Evolutionary conservation across 345 rosid species (phyloP).

Genomic region (Physaria fendleri): DNA sequence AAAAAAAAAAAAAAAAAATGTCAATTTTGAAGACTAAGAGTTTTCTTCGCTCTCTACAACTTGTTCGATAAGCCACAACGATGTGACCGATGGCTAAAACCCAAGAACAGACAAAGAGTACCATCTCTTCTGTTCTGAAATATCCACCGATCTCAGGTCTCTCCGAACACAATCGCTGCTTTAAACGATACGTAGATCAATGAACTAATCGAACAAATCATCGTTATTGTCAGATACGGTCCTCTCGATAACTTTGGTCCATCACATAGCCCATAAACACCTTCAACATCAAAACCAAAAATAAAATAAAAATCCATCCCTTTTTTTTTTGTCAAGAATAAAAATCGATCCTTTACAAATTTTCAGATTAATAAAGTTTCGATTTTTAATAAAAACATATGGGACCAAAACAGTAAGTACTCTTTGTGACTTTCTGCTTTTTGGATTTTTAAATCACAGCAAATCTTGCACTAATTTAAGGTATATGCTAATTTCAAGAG

Average conservation of each 20-base stretch:
- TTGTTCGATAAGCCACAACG: slow-evolving; percentile 70
- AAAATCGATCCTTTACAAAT: neutral
- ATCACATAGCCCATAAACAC: slow-evolving; percentile 81
- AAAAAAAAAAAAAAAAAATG: slow-evolving; percentile 26
- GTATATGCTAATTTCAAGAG: neutral
- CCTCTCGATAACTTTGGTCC: slow-evolving; percentile 76
- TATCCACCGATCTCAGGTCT: slow-evolving; percentile 28
- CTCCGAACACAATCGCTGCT: slow-evolving; percentile 59
- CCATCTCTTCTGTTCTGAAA: slow-evolving; percentile 52
- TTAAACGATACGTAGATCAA: slow-evolving; percentile 65
- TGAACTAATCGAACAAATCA: slow-evolving; percentile 59
- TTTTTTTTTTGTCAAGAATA: too few relatives aligned
- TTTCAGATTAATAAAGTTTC: neutral
- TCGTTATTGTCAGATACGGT: slow-evolving; percentile 71
- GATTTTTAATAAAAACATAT: neutral
- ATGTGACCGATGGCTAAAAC: slow-evolving; percentile 69
- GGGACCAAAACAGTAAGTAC: slow-evolving; percentile 1
- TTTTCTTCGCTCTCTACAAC: slow-evolving; percentile 89
- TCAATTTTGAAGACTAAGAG: slow-evolving; percentile 89
- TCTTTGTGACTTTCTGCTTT: neutral
- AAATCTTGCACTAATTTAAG: neutral
- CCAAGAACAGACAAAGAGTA: slow-evolving; percentile 60
- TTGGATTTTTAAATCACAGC: neutral
- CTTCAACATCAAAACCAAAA: slow-evolving; percentile 33
- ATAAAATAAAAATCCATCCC: neutral